These are phyloP conservation scores for Hirsutella minnesotensis DNA, from an alignment of 2,329 filamentous ascomycete species.

Conservation along the genomic window DNA sequence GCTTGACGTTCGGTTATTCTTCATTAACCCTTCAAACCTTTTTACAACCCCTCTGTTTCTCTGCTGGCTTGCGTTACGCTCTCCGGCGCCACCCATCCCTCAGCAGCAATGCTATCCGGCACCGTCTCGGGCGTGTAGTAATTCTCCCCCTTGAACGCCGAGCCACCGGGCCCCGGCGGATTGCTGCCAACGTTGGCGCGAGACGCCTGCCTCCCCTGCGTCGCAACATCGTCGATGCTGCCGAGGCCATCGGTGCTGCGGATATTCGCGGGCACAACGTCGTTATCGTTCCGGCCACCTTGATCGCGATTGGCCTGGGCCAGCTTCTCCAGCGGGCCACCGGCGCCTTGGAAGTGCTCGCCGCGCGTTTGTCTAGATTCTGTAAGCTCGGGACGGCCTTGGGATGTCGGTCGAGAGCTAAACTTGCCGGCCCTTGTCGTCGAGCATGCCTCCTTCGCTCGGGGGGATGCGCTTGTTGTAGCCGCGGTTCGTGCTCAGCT, in stretches of 20 bases:
- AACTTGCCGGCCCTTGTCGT: slow-evolving; percentile 31
- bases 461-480: slow-evolving; percentile 34
- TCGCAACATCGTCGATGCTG: slow-evolving; percentile 16
- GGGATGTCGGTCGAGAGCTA: no score
- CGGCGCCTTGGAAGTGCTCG: slow-evolving; percentile 29
- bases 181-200: slow-evolving; percentile 25
- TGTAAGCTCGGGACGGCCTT: background rate
- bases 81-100: slow-evolving; percentile 26
- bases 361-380: slow-evolving; percentile 28
- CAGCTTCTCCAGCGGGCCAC: slow-evolving; percentile 30
- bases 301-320: slow-evolving; percentile 1
- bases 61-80: slow-evolving; percentile 25
- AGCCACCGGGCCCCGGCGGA: slow-evolving; percentile 21
- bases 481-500: slow-evolving; percentile 31
- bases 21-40: no score
- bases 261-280: slow-evolving; percentile 17
- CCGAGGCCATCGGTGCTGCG: slow-evolving; percentile 12
- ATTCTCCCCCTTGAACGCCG: slow-evolving; percentile 26
- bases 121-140: slow-evolving; percentile 29
- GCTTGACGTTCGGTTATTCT: no score
- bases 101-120: slow-evolving; percentile 28
- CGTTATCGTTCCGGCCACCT: slow-evolving; percentile 23
- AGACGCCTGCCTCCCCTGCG: slow-evolving; percentile 24
- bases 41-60: slow-evolving; percentile 13
- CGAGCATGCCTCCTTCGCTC: slow-evolving; percentile 30